phyloP scores from a whole-genome alignment of 225 moss, liverwort and hornwort genomes.

The Takakia lepidozioides region DNA sequence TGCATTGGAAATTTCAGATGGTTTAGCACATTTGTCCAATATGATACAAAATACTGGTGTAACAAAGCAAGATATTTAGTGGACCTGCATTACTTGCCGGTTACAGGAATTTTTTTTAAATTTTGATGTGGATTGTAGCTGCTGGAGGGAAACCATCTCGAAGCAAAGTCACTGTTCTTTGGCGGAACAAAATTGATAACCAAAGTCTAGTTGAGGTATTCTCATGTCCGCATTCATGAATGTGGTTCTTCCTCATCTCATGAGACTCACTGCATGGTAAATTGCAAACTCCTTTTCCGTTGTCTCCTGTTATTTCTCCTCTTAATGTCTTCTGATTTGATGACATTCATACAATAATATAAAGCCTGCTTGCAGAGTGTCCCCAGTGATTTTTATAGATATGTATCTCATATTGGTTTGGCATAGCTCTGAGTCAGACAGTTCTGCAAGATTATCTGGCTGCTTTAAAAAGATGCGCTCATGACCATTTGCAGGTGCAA shows the following conservation, averaged over 20 bases:
- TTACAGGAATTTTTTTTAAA: not conserved
- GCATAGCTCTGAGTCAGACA: not conserved
- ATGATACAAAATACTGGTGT: too few relatives aligned
- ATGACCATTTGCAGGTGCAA: constrained; percentile 50
- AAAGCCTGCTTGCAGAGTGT: too few relatives aligned
- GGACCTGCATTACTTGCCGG: too few relatives aligned
- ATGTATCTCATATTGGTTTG: not conserved
- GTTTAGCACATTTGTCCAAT: too few relatives aligned
- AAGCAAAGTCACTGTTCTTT: constrained; percentile 61
- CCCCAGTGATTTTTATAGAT: too few relatives aligned
- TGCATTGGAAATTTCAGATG: too few relatives aligned
- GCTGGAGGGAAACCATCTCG: constrained; percentile 73
- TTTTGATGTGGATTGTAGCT: not conserved
- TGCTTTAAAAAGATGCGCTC: not conserved
- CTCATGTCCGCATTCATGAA: not conserved
- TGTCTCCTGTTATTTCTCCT: too few relatives aligned
- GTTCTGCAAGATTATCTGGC: not conserved
- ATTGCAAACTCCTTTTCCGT: too few relatives aligned
- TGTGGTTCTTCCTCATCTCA: not conserved
- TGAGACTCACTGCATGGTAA: too few relatives aligned
- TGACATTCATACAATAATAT: too few relatives aligned
- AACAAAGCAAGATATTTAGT: too few relatives aligned
- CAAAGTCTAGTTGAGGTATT: constrained; percentile 84
- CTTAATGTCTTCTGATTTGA: too few relatives aligned
- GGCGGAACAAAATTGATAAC: constrained; percentile 47